A percentile compares a stretch with the other conserved stretches of the same genome.
Conservation (phyloP, 495 filamentous ascomycete genomes). For the Podospora australis region DNA sequence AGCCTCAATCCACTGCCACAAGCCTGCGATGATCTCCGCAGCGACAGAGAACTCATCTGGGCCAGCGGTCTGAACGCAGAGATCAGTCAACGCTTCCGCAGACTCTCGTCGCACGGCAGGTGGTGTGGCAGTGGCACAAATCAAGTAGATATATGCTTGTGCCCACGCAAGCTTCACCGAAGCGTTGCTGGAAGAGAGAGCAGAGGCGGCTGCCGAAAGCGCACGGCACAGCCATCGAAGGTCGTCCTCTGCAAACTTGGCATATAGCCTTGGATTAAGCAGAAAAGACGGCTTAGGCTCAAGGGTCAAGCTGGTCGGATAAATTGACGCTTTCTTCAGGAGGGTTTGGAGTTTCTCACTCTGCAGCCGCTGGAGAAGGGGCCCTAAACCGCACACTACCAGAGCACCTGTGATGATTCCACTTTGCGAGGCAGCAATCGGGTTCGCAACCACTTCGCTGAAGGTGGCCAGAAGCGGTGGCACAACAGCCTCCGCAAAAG, state of each 20-base stretch:
- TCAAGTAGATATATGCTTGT: constrained; percentile 72
- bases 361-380: constrained; percentile 38
- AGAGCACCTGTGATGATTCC: constrained; percentile 71
- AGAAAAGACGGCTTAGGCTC: constrained; percentile 78
- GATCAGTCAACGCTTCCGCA: constrained; percentile 46
- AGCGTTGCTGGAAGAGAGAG: constrained; percentile 22
- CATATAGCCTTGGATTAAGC: constrained; percentile 74
- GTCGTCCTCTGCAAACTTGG: constrained; percentile 71
- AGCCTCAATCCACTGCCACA: constrained; percentile 77
- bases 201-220: constrained; percentile 53
- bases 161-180: constrained; percentile 58
- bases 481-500: constrained; percentile 54
- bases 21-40: constrained; percentile 55
- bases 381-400: constrained; percentile 58
- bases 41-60: constrained; percentile 33
- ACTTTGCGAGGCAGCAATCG: constrained; percentile 64
- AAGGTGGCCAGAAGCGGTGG: constrained; percentile 65
- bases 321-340: constrained; percentile 54
- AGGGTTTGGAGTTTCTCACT: constrained; percentile 34
- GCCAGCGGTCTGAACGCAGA: constrained; percentile 50
- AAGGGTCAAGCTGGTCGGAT: constrained; percentile 54
- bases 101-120: constrained; percentile 54
- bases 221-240: constrained; percentile 67
- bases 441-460: constrained; percentile 69
- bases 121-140: constrained; percentile 54